phyloP scores from a whole-genome alignment of 2,329 filamentous ascomycete genomes.

The Neonectria faginata region DNA sequence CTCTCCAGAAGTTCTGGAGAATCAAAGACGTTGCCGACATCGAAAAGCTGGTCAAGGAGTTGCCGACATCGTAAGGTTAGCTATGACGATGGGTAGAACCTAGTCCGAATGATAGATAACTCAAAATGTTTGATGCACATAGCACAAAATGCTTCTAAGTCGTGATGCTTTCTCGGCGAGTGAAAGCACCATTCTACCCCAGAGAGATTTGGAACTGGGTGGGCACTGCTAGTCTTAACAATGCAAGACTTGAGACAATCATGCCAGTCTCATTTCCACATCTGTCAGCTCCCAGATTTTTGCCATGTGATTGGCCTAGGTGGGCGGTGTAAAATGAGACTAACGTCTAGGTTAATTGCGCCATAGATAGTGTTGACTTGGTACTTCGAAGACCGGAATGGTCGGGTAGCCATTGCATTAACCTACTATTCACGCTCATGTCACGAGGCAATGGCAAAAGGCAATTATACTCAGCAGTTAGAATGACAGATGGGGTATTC shows the following conservation, averaged over 20 bases:
- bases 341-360: constrained; percentile 9
- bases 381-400: not conserved
- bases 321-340: constrained; percentile 8
- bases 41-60: constrained; percentile 67
- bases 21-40: constrained; percentile 75
- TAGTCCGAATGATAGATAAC: not conserved
- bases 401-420: too few relatives aligned
- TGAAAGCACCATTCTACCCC: not conserved
- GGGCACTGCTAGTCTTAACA: not conserved
- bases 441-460: not conserved
- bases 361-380: not conserved
- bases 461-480: not conserved
- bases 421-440: not conserved
- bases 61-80: constrained; percentile 29
- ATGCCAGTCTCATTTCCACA: not conserved
- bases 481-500: constrained; percentile 24
- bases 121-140: not conserved
- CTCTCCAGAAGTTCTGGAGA: constrained; percentile 80
- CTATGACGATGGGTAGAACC: too few relatives aligned
- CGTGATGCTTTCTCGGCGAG: not conserved
- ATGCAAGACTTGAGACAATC: not conserved
- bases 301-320: constrained; percentile 8
- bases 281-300: not conserved
- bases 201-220: not conserved
- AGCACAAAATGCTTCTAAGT: not conserved